phyloP scores from a whole-genome alignment of 768 basidiomycete genomes.

The Agrocybe pediades region DNA sequence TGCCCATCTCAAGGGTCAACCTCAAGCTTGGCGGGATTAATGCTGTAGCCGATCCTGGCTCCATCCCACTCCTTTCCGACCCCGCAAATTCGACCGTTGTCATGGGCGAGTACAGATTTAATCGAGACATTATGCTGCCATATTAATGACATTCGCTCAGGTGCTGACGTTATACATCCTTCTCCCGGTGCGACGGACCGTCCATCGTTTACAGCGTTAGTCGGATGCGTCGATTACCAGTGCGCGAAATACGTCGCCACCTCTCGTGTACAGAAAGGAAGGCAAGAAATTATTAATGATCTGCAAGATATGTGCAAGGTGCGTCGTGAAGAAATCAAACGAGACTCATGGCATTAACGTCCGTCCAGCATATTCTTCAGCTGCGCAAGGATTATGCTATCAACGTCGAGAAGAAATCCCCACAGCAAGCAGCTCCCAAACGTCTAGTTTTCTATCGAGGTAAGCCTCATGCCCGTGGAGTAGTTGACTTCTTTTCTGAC shows the following conservation, averaged over 20 bases:
- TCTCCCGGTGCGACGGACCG: conserved; percentile 74
- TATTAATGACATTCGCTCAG: conserved; percentile 29
- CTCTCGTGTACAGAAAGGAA: conserved; percentile 64
- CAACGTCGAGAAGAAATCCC: conserved; percentile 48
- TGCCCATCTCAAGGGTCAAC: too few relatives aligned
- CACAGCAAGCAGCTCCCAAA: conserved; percentile 44
- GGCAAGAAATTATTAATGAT: conserved; percentile 78
- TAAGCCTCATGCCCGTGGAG: conserved; percentile 22
- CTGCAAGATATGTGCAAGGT: conserved; percentile 67
- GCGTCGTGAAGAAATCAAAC: neutral
- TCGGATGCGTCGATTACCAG: conserved; percentile 79
- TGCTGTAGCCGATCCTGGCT: conserved; percentile 67
- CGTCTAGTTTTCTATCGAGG: conserved; percentile 79
- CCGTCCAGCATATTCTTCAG: conserved; percentile 47
- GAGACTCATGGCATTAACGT: neutral
- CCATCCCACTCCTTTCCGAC: conserved; percentile 65
- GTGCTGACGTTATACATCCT: conserved; percentile 84
- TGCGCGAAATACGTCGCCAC: conserved; percentile 73
- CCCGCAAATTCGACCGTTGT: conserved; percentile 75
- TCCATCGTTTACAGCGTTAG: conserved; percentile 81
- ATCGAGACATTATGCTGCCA: neutral
- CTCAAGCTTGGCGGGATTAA: conserved; percentile 90
- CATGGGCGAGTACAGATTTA: conserved; percentile 50
- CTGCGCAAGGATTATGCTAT: conserved; percentile 61
- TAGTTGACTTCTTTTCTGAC: conserved; percentile 4